Conservation (phyloP, 192 early-diverging fungal species). For the Backusella parvicylindrica region DNA sequence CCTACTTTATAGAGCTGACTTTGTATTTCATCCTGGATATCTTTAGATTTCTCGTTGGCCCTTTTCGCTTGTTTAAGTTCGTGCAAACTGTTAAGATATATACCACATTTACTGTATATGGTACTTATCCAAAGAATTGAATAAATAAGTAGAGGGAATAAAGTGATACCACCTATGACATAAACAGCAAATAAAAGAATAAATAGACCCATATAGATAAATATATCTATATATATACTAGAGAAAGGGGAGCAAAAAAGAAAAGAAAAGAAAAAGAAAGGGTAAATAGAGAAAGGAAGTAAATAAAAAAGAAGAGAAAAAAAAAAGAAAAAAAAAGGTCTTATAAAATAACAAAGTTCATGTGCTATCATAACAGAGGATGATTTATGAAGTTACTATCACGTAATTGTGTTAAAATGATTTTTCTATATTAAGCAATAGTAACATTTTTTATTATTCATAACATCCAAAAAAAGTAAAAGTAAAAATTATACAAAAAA, state of each 20-base stretch:
- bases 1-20: conserved; percentile 37
- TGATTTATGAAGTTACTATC: background rate
- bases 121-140: conserved; percentile 1
- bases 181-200: background rate
- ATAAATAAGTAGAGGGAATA: conserved; percentile 36
- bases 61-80: background rate
- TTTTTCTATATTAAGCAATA: background rate
- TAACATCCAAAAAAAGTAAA: background rate
- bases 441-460: background rate
- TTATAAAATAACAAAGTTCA: background rate
- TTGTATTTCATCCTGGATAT: background rate
- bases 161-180: conserved; percentile 30
- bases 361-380: background rate
- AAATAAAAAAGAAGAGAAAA: background rate
- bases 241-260: background rate
- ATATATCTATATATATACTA: background rate
- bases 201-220: background rate
- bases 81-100: background rate
- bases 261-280: background rate
- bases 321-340: background rate
- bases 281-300: background rate
- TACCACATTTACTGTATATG: background rate
- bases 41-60: background rate
- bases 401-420: background rate
- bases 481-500: background rate